phyloP scores from a whole-genome alignment of 192 early-diverging fungal genomes.

The Coemansia sp. region DNA sequence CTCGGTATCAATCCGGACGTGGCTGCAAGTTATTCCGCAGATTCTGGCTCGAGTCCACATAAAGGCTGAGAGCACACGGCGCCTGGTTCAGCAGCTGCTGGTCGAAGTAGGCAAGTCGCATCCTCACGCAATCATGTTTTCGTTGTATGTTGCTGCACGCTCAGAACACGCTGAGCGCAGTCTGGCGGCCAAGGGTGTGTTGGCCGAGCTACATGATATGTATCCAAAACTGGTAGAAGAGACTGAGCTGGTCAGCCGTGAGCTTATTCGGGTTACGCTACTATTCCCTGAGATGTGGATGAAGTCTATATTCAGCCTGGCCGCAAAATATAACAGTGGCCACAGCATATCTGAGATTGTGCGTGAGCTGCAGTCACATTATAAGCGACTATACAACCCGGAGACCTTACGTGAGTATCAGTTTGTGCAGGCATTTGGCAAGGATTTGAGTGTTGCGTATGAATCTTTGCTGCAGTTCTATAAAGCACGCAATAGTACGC shows the following conservation, averaged over 20 bases:
- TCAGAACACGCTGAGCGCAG: constrained; percentile 71
- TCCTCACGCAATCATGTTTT: constrained; percentile 97
- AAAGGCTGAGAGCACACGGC: constrained; percentile 73
- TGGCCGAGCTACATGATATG: constrained; percentile 89
- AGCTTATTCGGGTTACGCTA: constrained; percentile 95
- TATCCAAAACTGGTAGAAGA: constrained; percentile 81
- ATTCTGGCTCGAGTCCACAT: constrained; percentile 95
- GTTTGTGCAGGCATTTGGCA: constrained; percentile 92
- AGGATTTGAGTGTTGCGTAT: constrained; percentile 85
- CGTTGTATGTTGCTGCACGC: constrained; percentile 92
- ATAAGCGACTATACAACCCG: constrained; percentile 72
- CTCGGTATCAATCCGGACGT: constrained; percentile 85
- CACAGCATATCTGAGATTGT: constrained; percentile 88
- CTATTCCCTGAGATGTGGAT: constrained; percentile 98
- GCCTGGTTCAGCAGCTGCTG: constrained; percentile 86
- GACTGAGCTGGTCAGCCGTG: constrained; percentile 90
- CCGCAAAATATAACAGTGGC: constrained; percentile 73
- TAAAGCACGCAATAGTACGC: constrained; percentile 37
- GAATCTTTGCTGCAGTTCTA: constrained; percentile 82
- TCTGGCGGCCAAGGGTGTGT: constrained; percentile 76
- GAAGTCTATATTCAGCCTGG: constrained; percentile 87
- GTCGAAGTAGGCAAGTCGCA: constrained; percentile 92
- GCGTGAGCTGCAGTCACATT: constrained; percentile 77
- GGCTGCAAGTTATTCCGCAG: constrained; percentile 99
- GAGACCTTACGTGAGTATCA: constrained; percentile 90